Evolutionary conservation across 306 rosid genomes (phyloP).

Genomic region (Cucurbita ficifolia): DNA sequence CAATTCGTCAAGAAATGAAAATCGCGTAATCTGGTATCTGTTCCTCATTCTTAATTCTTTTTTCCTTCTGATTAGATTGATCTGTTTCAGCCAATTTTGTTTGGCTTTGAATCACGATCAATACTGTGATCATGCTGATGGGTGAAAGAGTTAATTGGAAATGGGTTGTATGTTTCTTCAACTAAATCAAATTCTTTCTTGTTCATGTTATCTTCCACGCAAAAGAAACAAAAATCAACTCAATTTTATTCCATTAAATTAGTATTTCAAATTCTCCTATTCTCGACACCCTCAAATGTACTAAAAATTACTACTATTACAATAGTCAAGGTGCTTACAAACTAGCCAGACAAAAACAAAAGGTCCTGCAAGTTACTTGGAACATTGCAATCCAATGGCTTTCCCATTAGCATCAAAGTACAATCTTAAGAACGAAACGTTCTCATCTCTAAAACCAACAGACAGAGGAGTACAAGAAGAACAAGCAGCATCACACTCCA

Average conservation of each 20-base stretch:
- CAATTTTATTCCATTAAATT: no score
- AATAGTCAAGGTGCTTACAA: no score
- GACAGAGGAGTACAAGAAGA: background rate
- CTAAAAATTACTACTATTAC: no score
- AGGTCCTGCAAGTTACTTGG: no score
- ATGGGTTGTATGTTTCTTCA: background rate
- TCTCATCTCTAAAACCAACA: background rate
- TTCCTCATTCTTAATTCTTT: background rate
- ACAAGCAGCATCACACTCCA: background rate
- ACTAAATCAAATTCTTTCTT: background rate
- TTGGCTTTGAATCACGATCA: background rate
- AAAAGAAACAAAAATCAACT: no score
- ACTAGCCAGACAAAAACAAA: no score
- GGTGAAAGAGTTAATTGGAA: background rate
- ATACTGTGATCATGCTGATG: background rate
- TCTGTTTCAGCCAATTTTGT: background rate
- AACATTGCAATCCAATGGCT: background rate
- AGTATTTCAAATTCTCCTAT: no score
- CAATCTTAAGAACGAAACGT: background rate
- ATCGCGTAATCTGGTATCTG: background rate
- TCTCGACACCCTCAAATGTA: no score
- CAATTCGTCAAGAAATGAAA: constrained; percentile 64
- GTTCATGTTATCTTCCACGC: background rate
- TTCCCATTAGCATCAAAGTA: background rate
- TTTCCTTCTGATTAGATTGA: background rate